Evolutionary conservation across 2,329 filamentous ascomycete genomes (phyloP).

Genomic region (Aureobasidium subglaciale): DNA sequence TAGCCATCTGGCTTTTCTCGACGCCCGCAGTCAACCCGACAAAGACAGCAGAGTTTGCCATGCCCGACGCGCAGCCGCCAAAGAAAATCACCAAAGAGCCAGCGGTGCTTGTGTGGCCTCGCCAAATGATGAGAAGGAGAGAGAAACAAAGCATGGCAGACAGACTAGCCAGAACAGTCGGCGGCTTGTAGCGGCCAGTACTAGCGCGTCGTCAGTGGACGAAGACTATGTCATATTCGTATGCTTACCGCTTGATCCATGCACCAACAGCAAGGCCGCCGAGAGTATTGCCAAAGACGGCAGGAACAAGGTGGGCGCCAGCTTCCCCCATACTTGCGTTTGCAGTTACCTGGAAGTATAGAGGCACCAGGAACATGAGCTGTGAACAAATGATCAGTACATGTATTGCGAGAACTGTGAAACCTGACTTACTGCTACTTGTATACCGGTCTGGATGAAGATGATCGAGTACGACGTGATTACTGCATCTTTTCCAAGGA

Average conservation of each 20-base stretch:
- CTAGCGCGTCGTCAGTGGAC: slow-evolving; percentile 23
- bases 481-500: slow-evolving; percentile 48
- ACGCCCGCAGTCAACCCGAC: slow-evolving; percentile 44
- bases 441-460: slow-evolving; percentile 49
- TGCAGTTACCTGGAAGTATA: slow-evolving; percentile 62
- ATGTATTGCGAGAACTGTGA: neutral
- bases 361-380: slow-evolving; percentile 58
- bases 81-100: slow-evolving; percentile 57
- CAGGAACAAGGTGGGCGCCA: slow-evolving; percentile 56
- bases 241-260: slow-evolving; percentile 42
- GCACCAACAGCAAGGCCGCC: slow-evolving; percentile 56
- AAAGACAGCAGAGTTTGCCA: slow-evolving; percentile 41
- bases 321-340: slow-evolving; percentile 52
- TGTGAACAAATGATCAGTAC: neutral
- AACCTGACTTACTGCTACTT: slow-evolving; percentile 33
- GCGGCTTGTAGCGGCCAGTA: slow-evolving; percentile 53
- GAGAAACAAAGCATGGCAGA: slow-evolving; percentile 46
- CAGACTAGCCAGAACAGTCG: slow-evolving; percentile 46
- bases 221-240: slow-evolving; percentile 18
- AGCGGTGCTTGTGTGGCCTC: slow-evolving; percentile 48
- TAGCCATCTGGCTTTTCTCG: slow-evolving; percentile 39
- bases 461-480: slow-evolving; percentile 48
- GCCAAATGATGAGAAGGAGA: slow-evolving; percentile 51
- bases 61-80: slow-evolving; percentile 46
- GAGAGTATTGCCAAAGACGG: slow-evolving; percentile 59